Percentiles rank a stretch among this genome's conserved stretches.
Evolutionary conservation across 1,139 yeast species (phyloP).

Genomic region (Debaryomycetaceae sp.): DNA sequence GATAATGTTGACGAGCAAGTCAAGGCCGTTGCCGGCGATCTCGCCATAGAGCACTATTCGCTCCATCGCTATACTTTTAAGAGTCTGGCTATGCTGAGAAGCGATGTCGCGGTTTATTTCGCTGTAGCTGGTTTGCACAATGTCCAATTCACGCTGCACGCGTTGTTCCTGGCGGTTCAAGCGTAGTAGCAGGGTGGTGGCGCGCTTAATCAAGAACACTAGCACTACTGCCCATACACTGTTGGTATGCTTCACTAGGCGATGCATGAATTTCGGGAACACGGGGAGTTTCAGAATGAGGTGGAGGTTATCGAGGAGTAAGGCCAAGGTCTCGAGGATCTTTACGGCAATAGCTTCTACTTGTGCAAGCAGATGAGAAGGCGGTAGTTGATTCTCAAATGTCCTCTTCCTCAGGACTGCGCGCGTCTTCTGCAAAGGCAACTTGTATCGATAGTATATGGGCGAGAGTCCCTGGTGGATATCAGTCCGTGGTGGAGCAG

Average conservation of each 20-base stretch:
- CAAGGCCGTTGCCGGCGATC: constrained; percentile 33
- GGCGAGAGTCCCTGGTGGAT: too few species aligned
- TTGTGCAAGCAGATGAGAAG: too few species aligned
- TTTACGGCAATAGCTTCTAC: constrained; percentile 20
- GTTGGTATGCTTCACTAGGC: constrained; percentile 32
- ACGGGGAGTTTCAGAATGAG: constrained; percentile 31
- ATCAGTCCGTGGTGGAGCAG: too few species aligned
- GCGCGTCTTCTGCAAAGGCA: too few species aligned
- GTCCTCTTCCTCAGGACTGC: too few species aligned
- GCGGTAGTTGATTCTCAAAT: too few species aligned
- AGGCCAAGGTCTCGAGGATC: constrained; percentile 28
- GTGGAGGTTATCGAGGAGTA: constrained; percentile 33
- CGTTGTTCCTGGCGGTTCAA: constrained; percentile 29
- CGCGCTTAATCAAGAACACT: constrained; percentile 32
- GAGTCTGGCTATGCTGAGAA: constrained; percentile 28
- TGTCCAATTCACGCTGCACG: constrained; percentile 26
- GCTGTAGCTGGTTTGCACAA: constrained; percentile 10
- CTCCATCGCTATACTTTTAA: constrained; percentile 35
- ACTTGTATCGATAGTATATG: too few species aligned
- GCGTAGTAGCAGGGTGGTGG: constrained; percentile 32
- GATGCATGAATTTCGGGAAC: constrained; percentile 26
- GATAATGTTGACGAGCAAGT: constrained; percentile 30
- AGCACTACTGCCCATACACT: constrained; percentile 35
- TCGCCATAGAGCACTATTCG: constrained; percentile 34
- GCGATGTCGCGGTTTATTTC: constrained; percentile 19